Base-by-base conservation (phyloP, 2,329 filamentous ascomycete genomes). In the Penicillium sp. region DNA sequence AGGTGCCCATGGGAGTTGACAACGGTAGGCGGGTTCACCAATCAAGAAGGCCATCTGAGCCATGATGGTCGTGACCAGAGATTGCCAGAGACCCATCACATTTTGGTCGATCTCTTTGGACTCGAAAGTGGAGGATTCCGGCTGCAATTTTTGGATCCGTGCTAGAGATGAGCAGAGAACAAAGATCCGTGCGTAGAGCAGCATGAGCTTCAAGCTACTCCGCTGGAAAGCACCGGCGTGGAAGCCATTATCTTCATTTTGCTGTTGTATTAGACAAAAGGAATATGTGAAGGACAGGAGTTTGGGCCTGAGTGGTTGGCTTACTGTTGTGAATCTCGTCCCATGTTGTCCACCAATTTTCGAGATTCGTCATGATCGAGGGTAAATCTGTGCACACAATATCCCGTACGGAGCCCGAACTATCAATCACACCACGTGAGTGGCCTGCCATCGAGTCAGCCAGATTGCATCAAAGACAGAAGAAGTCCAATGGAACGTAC, bases 161-260 rank as follows among this genome's bases (percentile, higher is more conserved):
- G 64, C 64, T 24, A 67, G 35, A 0, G 64, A 61, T 24, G 58
- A 59, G 43, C 65, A 67, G 6, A 66, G 49, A 1, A 61, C 64
- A 39, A 63, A 67, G 0, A 67, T 65, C 13, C 60, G 59, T 18
- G 63, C 64, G 42, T 67, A 67, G 11, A 62, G 55, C 12, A 66
- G 51, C 63, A 66, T 66, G 12, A 65, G 43, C 36, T 65, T 67
- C 5, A 67, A 52, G 42, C 64, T 67, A 43, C 62, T 64, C 24
- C 65, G 61, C 37, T 67, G 65, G 39, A 67, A 67, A 1, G 65
- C 65, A 5, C 65, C 63, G 4, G 63, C 62, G 48, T 67, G 65
- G 34, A 67, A 67, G 1, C 63, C 65, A 39, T 67, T 67, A 46
- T 67, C 65, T 67, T 44, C 11, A 11, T 3, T 8, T 7, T 8